Evolutionary conservation across 768 basidiomycete genomes (phyloP).

Genomic region (Kwoniella mangroviensis): DNA sequence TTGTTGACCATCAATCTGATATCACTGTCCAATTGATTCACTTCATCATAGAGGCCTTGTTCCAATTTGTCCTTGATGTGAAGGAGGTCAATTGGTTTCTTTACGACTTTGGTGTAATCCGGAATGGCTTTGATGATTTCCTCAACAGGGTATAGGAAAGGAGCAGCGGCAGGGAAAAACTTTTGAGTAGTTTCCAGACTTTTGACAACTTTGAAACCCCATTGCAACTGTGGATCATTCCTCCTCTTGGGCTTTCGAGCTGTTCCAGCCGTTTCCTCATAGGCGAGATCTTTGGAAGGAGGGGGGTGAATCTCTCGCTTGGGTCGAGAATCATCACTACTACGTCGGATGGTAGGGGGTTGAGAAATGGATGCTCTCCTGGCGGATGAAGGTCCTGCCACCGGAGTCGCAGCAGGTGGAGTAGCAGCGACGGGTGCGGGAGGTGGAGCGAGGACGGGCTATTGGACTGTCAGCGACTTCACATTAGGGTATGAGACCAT

Average conservation of each 20-base stretch:
- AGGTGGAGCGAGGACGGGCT: constrained; percentile 23
- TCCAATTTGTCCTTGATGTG: constrained; percentile 88
- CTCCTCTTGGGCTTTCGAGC: constrained; percentile 65
- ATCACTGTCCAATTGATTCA: constrained; percentile 82
- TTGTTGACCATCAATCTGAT: constrained; percentile 95
- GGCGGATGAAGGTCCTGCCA: constrained; percentile 40
- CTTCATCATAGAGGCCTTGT: constrained; percentile 72
- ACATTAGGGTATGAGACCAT: not conserved
- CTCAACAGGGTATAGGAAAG: constrained; percentile 96
- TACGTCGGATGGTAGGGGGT: constrained; percentile 77
- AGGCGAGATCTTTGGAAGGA: constrained; percentile 85
- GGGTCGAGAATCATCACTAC: constrained; percentile 68
- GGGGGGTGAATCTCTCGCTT: constrained; percentile 98
- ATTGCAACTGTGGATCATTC: constrained; percentile 80
- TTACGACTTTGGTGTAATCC: constrained; percentile 81
- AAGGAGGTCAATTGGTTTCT: constrained; percentile 92
- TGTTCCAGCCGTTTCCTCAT: constrained; percentile 67
- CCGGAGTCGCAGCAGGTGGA: constrained; percentile 35
- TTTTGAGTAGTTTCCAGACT: constrained; percentile 77
- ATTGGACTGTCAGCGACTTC: not conserved
- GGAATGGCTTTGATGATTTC: constrained; percentile 69
- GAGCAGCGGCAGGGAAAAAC: constrained; percentile 71
- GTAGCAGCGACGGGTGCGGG: constrained; percentile 24
- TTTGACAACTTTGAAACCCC: constrained; percentile 73
- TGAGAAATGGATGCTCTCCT: constrained; percentile 76